Evolutionary conservation across 164 flowering plant genomes (phyloP).

Genomic region (Buxus sempervirens): DNA sequence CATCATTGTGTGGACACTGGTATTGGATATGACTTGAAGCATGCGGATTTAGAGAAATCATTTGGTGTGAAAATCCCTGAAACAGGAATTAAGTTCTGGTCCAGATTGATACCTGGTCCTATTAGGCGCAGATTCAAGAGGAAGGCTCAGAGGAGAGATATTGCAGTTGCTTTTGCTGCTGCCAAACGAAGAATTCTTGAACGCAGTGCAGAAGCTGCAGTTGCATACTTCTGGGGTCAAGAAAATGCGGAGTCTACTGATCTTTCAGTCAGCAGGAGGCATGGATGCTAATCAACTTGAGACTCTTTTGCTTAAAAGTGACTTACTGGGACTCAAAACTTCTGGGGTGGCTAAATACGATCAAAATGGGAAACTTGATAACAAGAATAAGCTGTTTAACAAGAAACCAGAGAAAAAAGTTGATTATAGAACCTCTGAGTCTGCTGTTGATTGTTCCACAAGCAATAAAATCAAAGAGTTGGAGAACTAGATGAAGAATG

Average conservation of each 20-base stretch:
- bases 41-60: slow-evolving; percentile 80
- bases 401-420: slow-evolving; percentile 9
- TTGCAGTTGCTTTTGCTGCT: slow-evolving; percentile 28
- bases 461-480: slow-evolving; percentile 12
- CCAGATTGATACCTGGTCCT: slow-evolving; percentile 49
- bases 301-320: slow-evolving; percentile 16
- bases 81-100: slow-evolving; percentile 55
- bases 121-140: slow-evolving; percentile 46
- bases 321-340: slow-evolving; percentile 14
- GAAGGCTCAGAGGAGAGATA: slow-evolving; percentile 44
- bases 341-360: slow-evolving; percentile 14
- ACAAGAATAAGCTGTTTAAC: slow-evolving; percentile 14
- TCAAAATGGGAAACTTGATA: slow-evolving; percentile 10
- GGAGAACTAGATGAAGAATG: slow-evolving; percentile 12
- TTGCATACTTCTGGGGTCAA: slow-evolving; percentile 47
- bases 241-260: slow-evolving; percentile 26
- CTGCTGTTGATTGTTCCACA: slow-evolving; percentile 12
- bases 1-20: slow-evolving; percentile 84
- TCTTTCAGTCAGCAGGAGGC: slow-evolving; percentile 26
- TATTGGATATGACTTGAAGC: slow-evolving; percentile 66
- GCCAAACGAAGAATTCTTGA: slow-evolving; percentile 72
- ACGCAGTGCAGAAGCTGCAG: slow-evolving; percentile 71
- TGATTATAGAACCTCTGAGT: slow-evolving; percentile 13
- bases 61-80: slow-evolving; percentile 62
- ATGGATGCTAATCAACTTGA: slow-evolving; percentile 28